A percentile compares a stretch with the other conserved stretches of the same genome.
Conservation (phyloP, 2,329 filamentous ascomycete species). For the Drechslerella stenobrocha region DNA sequence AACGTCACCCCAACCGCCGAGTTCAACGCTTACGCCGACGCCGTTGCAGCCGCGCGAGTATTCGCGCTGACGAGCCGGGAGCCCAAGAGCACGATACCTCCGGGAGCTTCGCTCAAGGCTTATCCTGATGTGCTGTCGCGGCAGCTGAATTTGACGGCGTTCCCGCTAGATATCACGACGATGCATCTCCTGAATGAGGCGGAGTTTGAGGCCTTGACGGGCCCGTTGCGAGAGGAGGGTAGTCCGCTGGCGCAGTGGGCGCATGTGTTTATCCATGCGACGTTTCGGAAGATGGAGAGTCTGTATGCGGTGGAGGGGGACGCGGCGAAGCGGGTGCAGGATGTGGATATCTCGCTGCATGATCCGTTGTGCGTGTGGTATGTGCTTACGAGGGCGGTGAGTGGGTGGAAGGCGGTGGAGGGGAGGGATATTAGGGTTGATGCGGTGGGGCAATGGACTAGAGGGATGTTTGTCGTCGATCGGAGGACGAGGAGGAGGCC, state of each 20-base stretch:
- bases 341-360: constrained; percentile 68
- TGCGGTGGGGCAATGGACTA: constrained; percentile 89
- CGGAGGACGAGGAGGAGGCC: constrained; percentile 60
- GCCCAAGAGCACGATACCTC: constrained; percentile 78
- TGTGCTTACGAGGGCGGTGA: constrained; percentile 27
- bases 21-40: constrained; percentile 93
- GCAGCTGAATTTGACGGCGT: constrained; percentile 68
- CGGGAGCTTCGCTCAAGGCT: constrained; percentile 62
- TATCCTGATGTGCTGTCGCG: constrained; percentile 69
- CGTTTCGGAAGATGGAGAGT: constrained; percentile 69
- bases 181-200: constrained; percentile 67
- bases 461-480: constrained; percentile 87
- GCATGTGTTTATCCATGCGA: constrained; percentile 70
- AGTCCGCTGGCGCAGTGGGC: constrained; percentile 76
- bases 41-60: constrained; percentile 73
- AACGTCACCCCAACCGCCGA: constrained; percentile 86
- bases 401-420: constrained; percentile 62
- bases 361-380: constrained; percentile 72
- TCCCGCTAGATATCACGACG: constrained; percentile 76
- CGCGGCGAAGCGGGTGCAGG: constrained; percentile 37
- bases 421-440: constrained; percentile 86
- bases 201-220: constrained; percentile 64
- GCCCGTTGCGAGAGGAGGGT: constrained; percentile 60
- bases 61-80: constrained; percentile 74
- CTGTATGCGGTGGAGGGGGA: constrained; percentile 63